A percentile compares a stretch with the other conserved stretches of the same genome.
These are phyloP conservation scores for Citrullus colocynthis DNA, from an alignment of 306 rosid species.

Conservation along the genomic window DNA sequence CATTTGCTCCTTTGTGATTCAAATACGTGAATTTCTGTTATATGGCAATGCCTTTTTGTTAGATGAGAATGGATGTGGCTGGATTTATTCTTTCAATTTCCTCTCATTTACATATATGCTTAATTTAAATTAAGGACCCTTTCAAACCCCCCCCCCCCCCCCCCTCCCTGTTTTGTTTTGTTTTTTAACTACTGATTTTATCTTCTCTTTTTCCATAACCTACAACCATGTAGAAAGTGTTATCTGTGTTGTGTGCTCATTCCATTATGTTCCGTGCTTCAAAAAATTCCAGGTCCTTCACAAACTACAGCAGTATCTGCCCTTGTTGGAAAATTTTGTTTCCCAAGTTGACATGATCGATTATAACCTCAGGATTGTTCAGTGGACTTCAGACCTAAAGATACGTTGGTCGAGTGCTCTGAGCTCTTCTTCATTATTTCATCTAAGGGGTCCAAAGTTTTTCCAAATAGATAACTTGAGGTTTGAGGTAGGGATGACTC, in stretches of 20 bases:
- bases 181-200: neutral
- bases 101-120: neutral
- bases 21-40: neutral
- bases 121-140: neutral
- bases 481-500: slow-evolving; percentile 57
- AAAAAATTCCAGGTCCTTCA: slow-evolving; percentile 41
- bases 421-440: slow-evolving; percentile 39
- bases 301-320: slow-evolving; percentile 54
- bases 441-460: slow-evolving; percentile 34
- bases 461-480: slow-evolving; percentile 41
- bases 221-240: neutral
- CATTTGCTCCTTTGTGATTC: neutral
- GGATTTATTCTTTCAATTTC: neutral
- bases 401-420: slow-evolving; percentile 60
- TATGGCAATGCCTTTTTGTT: neutral
- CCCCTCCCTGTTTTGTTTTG: neutral
- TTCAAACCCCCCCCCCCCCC: neutral
- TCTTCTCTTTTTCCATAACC: neutral
- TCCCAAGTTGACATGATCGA: slow-evolving; percentile 17
- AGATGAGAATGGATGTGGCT: neutral
- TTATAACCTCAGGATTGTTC: slow-evolving; percentile 14
- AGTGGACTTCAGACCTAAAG: slow-evolving; percentile 34
- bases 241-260: neutral
- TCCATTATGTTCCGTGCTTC: neutral
- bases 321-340: slow-evolving; percentile 51